These are phyloP conservation scores for Leucocoprinus sp. DNA, from an alignment of 768 basidiomycete genomes.

Conservation along the genomic window DNA sequence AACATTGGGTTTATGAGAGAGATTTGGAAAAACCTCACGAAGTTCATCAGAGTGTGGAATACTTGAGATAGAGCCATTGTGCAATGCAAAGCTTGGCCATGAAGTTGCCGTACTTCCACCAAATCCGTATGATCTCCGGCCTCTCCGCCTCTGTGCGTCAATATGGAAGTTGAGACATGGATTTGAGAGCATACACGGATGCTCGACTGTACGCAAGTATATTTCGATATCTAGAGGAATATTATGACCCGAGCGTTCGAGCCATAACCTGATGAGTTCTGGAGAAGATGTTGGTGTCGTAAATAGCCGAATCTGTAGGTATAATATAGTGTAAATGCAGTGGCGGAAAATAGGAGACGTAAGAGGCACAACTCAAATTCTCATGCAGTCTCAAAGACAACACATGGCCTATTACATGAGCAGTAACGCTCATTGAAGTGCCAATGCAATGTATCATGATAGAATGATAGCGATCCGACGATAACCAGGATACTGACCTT, in stretches of 20 bases:
- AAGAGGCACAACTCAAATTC: not conserved
- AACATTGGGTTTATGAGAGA: conserved; percentile 32
- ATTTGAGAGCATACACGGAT: conserved; percentile 15
- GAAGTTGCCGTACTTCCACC: not conserved
- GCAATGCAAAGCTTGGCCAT: conserved; percentile 10
- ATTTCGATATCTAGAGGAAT: conserved; percentile 79
- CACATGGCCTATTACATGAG: conserved; percentile 10
- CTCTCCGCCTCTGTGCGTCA: conserved; percentile 17
- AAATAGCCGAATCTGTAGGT: conserved; percentile 57
- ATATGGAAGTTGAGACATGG: conserved; percentile 1
- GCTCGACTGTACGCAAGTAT: conserved; percentile 45
- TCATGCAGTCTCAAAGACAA: conserved; percentile 1
- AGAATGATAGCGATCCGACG: not conserved
- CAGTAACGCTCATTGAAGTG: not conserved
- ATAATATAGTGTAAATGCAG: conserved; percentile 2
- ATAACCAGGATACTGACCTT: conserved; percentile 42
- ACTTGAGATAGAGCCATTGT: conserved; percentile 17
- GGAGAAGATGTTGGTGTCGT: conserved; percentile 64
- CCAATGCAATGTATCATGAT: not conserved
- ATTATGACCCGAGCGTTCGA: conserved; percentile 65
- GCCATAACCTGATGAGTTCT: conserved; percentile 76
- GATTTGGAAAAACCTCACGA: not conserved
- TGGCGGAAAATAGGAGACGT: conserved; percentile 5
- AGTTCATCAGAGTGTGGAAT: not conserved
- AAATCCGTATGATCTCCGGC: conserved; percentile 20